Evolutionary conservation across 139 green algal species (phyloP).

Genomic region (Marvania coccoides): DNA sequence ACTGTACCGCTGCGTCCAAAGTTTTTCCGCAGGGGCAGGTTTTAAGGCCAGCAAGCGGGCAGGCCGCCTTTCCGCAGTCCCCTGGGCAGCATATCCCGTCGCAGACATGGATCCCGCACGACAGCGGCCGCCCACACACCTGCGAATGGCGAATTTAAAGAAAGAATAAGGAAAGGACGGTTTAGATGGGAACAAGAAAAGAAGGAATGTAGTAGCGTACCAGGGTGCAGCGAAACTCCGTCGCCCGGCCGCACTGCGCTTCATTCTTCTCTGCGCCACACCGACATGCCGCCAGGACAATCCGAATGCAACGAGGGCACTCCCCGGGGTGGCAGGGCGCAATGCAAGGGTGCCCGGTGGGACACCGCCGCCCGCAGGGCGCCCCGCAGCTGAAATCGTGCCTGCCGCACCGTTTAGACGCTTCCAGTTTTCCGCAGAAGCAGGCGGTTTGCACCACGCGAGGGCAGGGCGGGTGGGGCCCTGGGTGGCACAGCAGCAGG

Average conservation of each 20-base stretch:
- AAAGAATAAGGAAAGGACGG: no score
- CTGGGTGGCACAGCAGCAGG: constrained; percentile 74
- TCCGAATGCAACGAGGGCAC: constrained; percentile 30
- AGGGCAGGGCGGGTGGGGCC: constrained; percentile 69
- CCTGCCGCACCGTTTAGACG: constrained; percentile 51
- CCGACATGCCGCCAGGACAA: constrained; percentile 5
- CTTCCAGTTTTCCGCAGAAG: constrained; percentile 42
- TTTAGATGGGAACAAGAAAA: no score
- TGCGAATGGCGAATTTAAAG: no score
- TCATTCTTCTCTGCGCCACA: constrained; percentile 38
- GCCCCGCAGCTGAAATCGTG: constrained; percentile 48
- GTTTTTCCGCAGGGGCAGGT: constrained; percentile 77
- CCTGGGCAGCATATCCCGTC: constrained; percentile 48
- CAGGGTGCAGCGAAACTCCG: constrained; percentile 38
- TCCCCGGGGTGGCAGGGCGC: constrained; percentile 42
- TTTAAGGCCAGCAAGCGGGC: constrained; percentile 46
- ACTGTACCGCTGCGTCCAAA: constrained; percentile 23
- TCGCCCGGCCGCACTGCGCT: constrained; percentile 35
- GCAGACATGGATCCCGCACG: constrained; percentile 54
- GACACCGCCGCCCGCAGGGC: constrained; percentile 28
- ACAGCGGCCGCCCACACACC: constrained; percentile 47
- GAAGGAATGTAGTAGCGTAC: not conserved
- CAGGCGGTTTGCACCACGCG: constrained; percentile 47
- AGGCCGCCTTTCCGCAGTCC: constrained; percentile 54
- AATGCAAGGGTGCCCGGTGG: constrained; percentile 44